Evolutionary conservation across 768 basidiomycete genomes (phyloP).

Genomic region (Trametes cingulata): DNA sequence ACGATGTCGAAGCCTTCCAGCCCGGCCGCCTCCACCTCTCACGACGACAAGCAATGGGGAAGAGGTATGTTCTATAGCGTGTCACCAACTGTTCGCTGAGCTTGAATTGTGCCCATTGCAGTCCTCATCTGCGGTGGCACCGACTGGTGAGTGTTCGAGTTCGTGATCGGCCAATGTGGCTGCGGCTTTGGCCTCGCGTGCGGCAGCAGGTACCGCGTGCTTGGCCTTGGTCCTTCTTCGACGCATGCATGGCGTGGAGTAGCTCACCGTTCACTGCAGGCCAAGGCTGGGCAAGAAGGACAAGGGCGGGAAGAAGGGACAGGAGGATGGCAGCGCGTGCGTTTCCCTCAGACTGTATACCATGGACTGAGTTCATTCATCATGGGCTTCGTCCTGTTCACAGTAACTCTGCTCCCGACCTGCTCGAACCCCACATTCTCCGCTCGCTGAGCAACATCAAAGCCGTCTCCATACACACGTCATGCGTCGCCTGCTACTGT

Average conservation of each 20-base stretch:
- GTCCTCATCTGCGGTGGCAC: conserved; percentile 86
- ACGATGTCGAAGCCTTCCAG: conserved; percentile 18
- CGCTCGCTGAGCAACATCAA: conserved; percentile 85
- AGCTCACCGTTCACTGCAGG: conserved; percentile 43
- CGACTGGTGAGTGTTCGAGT: conserved; percentile 65
- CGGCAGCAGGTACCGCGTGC: conserved; percentile 10
- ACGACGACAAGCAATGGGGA: conserved; percentile 21
- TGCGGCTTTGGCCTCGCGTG: conserved; percentile 9
- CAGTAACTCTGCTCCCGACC: conserved; percentile 67
- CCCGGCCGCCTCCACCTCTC: conserved; percentile 8
- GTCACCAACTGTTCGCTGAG: conserved; percentile 1
- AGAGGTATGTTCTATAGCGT: conserved; percentile 17
- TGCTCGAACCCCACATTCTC: conserved; percentile 85
- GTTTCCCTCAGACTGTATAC: not conserved
- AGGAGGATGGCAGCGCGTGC: conserved; percentile 38
- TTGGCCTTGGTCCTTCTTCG: conserved; percentile 2
- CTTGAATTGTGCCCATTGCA: conserved; percentile 31
- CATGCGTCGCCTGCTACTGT: conserved; percentile 75
- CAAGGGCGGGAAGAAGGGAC: conserved; percentile 50
- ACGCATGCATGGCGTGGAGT: conserved; percentile 9
- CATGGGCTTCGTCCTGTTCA: not conserved
- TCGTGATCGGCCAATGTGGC: conserved; percentile 15
- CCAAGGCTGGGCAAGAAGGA: conserved; percentile 77
- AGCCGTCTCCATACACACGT: conserved; percentile 69
- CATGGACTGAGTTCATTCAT: not conserved